Evolutionary conservation across 305 asterid species (phyloP).

Genomic region (Fraxinus angustifolia): DNA sequence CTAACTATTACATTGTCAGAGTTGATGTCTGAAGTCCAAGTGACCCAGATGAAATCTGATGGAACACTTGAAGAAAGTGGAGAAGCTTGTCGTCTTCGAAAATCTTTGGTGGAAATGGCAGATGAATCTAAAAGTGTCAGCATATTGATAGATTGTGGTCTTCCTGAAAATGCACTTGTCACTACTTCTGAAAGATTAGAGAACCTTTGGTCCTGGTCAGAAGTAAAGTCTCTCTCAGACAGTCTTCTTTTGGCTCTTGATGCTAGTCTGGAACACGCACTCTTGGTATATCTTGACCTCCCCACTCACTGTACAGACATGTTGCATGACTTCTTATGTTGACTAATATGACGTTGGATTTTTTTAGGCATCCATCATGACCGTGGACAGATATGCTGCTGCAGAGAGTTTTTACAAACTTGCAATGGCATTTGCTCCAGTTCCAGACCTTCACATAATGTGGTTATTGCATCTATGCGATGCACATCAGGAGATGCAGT

Average conservation of each 20-base stretch:
- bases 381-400: constrained; percentile 88
- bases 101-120: constrained; percentile 78
- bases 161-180: constrained; percentile 63
- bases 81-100: constrained; percentile 88
- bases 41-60: constrained; percentile 89
- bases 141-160: constrained; percentile 64
- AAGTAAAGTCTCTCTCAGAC: constrained; percentile 69
- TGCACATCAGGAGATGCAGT: constrained; percentile 99
- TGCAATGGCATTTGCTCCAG: constrained; percentile 98
- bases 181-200: constrained; percentile 47
- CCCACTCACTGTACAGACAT: constrained; percentile 23
- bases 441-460: constrained; percentile 98
- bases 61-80: constrained; percentile 95
- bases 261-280: constrained; percentile 98
- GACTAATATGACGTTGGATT: constrained; percentile 15
- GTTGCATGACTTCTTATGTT: constrained; percentile 4
- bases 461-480: constrained; percentile 96
- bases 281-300: constrained; percentile 57
- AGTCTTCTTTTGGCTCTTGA: constrained; percentile 95
- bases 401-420: constrained; percentile 97
- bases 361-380: constrained; percentile 84
- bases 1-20: constrained; percentile 90
- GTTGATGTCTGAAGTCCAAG: constrained; percentile 99
- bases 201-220: constrained; percentile 79
- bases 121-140: constrained; percentile 66